Conservation (phyloP, 139 green algal genomes). For the Picochlorum sp. region DNA sequence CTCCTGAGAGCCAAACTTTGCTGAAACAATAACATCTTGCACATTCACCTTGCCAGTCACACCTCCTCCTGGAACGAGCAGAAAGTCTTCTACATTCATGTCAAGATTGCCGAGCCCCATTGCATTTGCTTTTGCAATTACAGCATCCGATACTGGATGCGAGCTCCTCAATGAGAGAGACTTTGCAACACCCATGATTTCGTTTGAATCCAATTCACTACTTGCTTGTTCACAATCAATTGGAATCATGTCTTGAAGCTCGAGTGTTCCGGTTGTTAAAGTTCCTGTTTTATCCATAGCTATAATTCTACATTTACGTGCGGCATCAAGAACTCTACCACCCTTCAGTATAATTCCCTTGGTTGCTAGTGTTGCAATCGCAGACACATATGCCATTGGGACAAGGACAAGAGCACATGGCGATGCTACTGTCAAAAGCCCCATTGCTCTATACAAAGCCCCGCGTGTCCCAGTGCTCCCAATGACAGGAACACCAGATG, state of each 20-base stretch:
- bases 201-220: too few relatives aligned
- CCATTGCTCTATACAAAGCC: conserved; percentile 72
- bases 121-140: conserved; percentile 3
- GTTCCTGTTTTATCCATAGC: conserved; percentile 88
- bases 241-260: background rate
- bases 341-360: conserved; percentile 62
- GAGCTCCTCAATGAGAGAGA: conserved; percentile 27
- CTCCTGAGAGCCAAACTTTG: background rate
- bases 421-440: conserved; percentile 61
- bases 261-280: conserved; percentile 56
- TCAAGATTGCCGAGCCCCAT: background rate
- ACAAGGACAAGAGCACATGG: conserved; percentile 80
- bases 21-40: background rate
- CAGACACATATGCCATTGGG: conserved; percentile 77
- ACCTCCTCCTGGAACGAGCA: conserved; percentile 26
- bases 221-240: background rate
- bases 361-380: conserved; percentile 59
- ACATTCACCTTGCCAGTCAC: conserved; percentile 5
- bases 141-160: conserved; percentile 38
- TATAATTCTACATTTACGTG: conserved; percentile 37
- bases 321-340: conserved; percentile 58
- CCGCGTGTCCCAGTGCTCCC: conserved; percentile 16
- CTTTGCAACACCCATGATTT: conserved; percentile 18
- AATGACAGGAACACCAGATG: conserved; percentile 26
- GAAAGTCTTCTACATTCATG: conserved; percentile 24